Conservation (phyloP, 2,329 filamentous ascomycete species). For the Pyrenophora teres region DNA sequence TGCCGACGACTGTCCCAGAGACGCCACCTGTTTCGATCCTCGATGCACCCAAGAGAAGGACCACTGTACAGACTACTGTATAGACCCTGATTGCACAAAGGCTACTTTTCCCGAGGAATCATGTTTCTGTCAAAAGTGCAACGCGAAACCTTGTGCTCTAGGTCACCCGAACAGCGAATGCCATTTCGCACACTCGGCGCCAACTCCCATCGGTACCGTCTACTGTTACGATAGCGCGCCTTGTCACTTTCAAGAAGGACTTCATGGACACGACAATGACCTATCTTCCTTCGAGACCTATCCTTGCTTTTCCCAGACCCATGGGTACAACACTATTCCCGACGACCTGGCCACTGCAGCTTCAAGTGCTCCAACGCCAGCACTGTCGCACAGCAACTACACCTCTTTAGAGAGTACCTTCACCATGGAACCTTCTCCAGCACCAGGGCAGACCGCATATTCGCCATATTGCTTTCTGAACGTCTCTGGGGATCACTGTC, state of each 20-base stretch:
- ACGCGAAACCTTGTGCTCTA: slow-evolving; percentile 37
- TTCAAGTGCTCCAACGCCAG: slow-evolving; percentile 36
- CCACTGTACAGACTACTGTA: slow-evolving; percentile 40
- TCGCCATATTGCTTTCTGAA: slow-evolving; percentile 35
- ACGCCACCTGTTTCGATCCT: slow-evolving; percentile 46
- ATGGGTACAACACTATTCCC: slow-evolving; percentile 19
- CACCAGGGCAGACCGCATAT: slow-evolving; percentile 21
- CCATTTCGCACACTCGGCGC: slow-evolving; percentile 40
- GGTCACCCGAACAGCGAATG: slow-evolving; percentile 40
- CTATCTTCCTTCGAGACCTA: slow-evolving; percentile 37
- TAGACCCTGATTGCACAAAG: slow-evolving; percentile 44
- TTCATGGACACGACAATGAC: slow-evolving; percentile 26
- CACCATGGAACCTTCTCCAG: slow-evolving; percentile 34
- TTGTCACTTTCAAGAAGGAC: slow-evolving; percentile 42
- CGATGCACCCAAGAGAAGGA: slow-evolving; percentile 35
- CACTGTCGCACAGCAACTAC: slow-evolving; percentile 39
- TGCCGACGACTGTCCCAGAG: slow-evolving; percentile 35
- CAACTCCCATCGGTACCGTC: slow-evolving; percentile 37
- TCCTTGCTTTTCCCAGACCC: slow-evolving; percentile 37
- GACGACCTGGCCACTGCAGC: slow-evolving; percentile 28
- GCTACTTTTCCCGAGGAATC: slow-evolving; percentile 34
- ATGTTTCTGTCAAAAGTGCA: slow-evolving; percentile 45
- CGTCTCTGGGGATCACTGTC: slow-evolving; percentile 41
- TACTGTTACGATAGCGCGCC: slow-evolving; percentile 43
- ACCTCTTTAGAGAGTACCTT: slow-evolving; percentile 40